Evolutionary conservation across 768 basidiomycete species (phyloP).

Genomic region (Chlorophyllum brunneum): DNA sequence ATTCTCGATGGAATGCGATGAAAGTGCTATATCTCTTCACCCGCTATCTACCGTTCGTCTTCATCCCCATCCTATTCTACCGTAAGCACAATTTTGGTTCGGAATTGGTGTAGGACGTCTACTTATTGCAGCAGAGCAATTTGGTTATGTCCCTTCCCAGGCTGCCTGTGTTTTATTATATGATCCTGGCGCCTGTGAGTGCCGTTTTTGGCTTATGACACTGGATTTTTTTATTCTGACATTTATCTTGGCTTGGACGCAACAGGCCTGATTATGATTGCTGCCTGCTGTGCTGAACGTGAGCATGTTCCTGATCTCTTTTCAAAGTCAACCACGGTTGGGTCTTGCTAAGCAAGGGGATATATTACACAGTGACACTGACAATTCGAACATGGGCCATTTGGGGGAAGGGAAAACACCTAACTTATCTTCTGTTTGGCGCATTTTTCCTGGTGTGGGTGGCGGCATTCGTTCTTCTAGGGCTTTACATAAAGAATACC

Average conservation of each 20-base stretch:
- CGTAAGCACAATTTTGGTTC: conserved; percentile 13
- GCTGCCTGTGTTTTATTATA: background rate
- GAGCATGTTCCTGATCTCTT: too few species aligned
- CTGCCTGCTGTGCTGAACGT: too few species aligned
- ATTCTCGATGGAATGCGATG: conserved; percentile 17
- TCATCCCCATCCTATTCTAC: conserved; percentile 13
- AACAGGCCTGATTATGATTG: too few species aligned
- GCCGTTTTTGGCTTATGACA: too few species aligned
- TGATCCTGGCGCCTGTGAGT: too few species aligned
- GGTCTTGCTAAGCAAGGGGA: background rate
- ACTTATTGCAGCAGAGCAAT: background rate
- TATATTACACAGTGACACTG: background rate
- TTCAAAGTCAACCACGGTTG: too few species aligned
- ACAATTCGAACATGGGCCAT: background rate
- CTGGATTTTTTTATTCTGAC: too few species aligned
- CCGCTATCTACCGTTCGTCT: conserved; percentile 23
- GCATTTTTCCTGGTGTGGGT: background rate
- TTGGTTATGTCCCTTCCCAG: background rate
- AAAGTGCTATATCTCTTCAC: conserved; percentile 23
- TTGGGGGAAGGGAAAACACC: background rate
- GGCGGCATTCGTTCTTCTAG: background rate
- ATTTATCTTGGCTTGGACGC: too few species aligned
- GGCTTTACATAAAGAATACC: background rate
- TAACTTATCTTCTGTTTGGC: background rate
- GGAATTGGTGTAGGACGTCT: background rate